Conservation (phyloP, 139 green algal genomes). For the Coelastrella sp. region DNA sequence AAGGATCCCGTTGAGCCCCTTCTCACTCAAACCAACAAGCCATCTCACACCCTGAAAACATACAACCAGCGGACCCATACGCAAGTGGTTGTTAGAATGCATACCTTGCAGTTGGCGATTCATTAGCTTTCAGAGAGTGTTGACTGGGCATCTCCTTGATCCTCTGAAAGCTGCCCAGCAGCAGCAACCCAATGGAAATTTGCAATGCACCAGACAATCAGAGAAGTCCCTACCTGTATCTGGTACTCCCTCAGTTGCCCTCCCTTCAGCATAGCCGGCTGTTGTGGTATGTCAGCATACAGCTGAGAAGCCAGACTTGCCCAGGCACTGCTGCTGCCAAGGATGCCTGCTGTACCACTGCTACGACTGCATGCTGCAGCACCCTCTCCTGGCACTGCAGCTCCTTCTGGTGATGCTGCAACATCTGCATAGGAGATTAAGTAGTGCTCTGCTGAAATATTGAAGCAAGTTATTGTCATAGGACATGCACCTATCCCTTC, state of each 20-base stretch:
- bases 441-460: too few species aligned
- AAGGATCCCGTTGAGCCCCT: constrained; percentile 94
- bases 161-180: too few species aligned
- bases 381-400: background rate
- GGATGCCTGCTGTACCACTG: background rate
- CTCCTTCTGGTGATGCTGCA: background rate
- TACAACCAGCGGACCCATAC: background rate
- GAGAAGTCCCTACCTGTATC: constrained; percentile 60
- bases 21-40: constrained; percentile 91
- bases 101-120: too few species aligned
- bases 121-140: too few species aligned
- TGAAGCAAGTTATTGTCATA: too few species aligned
- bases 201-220: background rate
- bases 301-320: constrained; percentile 24
- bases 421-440: too few species aligned
- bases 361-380: too few species aligned
- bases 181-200: too few species aligned
- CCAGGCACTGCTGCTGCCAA: constrained; percentile 34
- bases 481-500: too few species aligned
- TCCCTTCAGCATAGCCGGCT: constrained; percentile 66
- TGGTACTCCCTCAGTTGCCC: constrained; percentile 78
- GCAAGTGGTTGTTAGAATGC: too few species aligned
- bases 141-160: too few species aligned
- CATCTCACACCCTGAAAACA: constrained; percentile 86
- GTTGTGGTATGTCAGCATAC: constrained; percentile 44